Evolutionary conservation across 495 filamentous ascomycete genomes (phyloP).

Genomic region (Penicillium silybi): DNA sequence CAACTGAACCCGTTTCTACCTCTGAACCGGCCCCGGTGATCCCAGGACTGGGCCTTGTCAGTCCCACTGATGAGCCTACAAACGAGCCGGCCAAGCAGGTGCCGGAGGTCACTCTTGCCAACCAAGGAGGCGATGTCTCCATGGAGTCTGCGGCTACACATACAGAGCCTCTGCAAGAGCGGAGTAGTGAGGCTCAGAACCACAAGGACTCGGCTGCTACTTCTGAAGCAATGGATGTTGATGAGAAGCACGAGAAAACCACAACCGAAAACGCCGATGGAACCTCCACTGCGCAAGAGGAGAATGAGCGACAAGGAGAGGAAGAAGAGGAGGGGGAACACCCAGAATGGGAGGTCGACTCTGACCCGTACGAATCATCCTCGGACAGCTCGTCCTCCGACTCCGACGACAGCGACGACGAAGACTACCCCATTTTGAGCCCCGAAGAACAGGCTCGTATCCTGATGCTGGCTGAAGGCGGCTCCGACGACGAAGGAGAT

Average conservation of each 20-base stretch:
- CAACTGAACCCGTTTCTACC: slow-evolving; percentile 6
- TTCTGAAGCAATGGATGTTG: slow-evolving; percentile 37
- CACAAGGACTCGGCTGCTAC: slow-evolving; percentile 1
- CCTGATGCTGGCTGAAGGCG: slow-evolving; percentile 70
- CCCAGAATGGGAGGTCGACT: slow-evolving; percentile 70
- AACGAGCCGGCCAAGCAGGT: slow-evolving; percentile 11
- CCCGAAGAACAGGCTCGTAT: slow-evolving; percentile 75
- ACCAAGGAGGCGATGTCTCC: background rate
- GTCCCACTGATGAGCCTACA: slow-evolving; percentile 14
- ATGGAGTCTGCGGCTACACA: background rate
- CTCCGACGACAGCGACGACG: slow-evolving; percentile 58
- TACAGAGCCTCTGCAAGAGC: slow-evolving; percentile 3
- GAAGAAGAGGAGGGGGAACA: slow-evolving; percentile 56
- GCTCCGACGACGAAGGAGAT: slow-evolving; percentile 66
- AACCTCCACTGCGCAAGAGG: slow-evolving; percentile 1
- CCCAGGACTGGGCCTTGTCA: slow-evolving; percentile 39
- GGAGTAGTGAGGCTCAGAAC: background rate
- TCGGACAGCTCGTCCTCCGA: slow-evolving; percentile 52
- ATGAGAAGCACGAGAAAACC: slow-evolving; percentile 16
- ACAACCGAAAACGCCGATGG: slow-evolving; percentile 6
- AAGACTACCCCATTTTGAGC: slow-evolving; percentile 66
- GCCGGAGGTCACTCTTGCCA: background rate
- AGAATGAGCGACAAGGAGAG: slow-evolving; percentile 42
- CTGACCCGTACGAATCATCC: slow-evolving; percentile 57
- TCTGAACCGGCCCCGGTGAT: slow-evolving; percentile 25